Base-by-base conservation (phyloP, 2,329 filamentous ascomycete species). In the Scedosporium apiospermum region DNA sequence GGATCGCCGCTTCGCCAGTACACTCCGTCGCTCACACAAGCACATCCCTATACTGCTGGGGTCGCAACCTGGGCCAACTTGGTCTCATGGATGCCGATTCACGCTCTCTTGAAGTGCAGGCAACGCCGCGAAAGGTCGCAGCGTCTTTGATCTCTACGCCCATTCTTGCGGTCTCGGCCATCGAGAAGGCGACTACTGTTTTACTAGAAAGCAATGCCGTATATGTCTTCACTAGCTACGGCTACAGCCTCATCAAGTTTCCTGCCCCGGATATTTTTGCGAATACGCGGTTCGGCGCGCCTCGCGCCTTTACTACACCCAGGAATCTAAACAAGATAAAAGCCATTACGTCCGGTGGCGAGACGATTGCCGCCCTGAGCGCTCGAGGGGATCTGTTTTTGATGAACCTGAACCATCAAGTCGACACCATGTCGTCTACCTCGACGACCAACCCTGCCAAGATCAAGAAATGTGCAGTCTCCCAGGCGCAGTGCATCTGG, bases 31-130 rank as follows among this genome's bases (percentile, higher is more conserved):
- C 91, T 0, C 89, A 95, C 69, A 97, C 91, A 0, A 81, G 83
- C 1, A 85, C 86, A 0, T 90, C 91, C 1, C 77, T 99, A 1
- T 99, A 90, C 71, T 96, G 91, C 2, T 99, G 96, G 81, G 95
- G 95, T 23, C 96, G 95, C 69, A 99, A 98, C 69, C 87, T 92
- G 68, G 95, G 95, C 1, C 95, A 99, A 72, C 82, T 99, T 57
- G 95, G 92, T 4, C 82, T 99, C 61, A 92, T 97, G 77, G 95
- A 97, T 72, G 93, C 95, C 0, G 93, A 98, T 74, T 96, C 95
- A 27, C 86, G 93, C 57, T 97, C 92, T 0, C 82, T 98, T 4
- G 90, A 95, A 67, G 78, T 88, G n/a, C 95, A 98, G 70, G 77
- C 83, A 21, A 86, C 85, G 0, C 95, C 95, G 26, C 85, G 95